Evolutionary conservation across 2,329 filamentous ascomycete species (phyloP), one percentile per base, ranked within the genome.

Genomic region (Helicocarpus griseus): DNA sequence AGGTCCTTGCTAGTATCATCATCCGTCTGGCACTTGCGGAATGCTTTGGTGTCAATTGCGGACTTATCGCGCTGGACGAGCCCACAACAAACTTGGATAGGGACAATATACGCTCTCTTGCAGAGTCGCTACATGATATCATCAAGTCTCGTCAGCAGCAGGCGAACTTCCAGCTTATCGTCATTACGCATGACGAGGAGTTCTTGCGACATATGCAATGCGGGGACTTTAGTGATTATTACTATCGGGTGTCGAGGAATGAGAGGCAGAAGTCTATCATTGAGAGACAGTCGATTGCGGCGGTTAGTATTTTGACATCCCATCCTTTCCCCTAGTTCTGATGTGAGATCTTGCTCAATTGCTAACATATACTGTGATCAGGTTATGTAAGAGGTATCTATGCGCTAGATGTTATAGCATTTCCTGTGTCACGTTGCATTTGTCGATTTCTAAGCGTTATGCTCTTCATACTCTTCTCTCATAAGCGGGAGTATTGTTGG

Each of bases 151-250:
- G 94, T 6, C 82, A 86, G 66, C 81, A 85, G 55, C 93, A 98
- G 76, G 80, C 83, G 51, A 98, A 98, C 67, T 96, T 98, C 70
- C 94, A 98, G 74, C 81, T 98, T 51, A 93, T 98, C 64, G 88
- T 98, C 63, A 98, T 98, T 68, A 98, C 93, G 4, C 93, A 98
- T 75, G 93, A 98, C 71, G 94, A 97, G 72, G 89, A 95, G 63
- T 98, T 98, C 63, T 65, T 98, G 64, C 80, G 86, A 50, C 82
- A 89, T 63, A 98, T 98, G 93, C 84, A 89, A 59, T 95, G 89
- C 67, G 85, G 83, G 22, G 91, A 98, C 59, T 97, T 95, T 65
- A 87, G 86, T 57, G 93, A 97, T 69, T 82, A 85, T 57, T 98
- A 96, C 67, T 97, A 87, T 71, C 82, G 89, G 4, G 87, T 98